Conservation (phyloP, 768 basidiomycete species). For the Lentinula sp. region DNA sequence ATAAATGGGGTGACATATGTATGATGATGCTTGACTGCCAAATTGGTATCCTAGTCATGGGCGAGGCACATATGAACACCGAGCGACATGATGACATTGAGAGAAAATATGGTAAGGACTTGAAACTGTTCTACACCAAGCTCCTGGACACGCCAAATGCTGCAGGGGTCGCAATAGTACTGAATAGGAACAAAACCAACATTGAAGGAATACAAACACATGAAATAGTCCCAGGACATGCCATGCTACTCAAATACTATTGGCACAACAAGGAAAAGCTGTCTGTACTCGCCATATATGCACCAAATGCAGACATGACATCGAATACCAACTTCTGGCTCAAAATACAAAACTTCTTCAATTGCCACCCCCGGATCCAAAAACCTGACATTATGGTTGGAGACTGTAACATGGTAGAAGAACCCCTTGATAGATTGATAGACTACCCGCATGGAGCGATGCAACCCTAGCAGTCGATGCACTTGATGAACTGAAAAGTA, state of each 20-base stretch:
- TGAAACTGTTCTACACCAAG: constrained; percentile 15
- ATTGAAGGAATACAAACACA: too few relatives aligned
- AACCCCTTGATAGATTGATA: not conserved
- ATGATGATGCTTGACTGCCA: constrained; percentile 15
- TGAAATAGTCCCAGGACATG: too few relatives aligned
- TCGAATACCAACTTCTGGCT: too few relatives aligned
- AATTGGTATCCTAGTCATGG: constrained; percentile 21
- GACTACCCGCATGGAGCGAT: constrained; percentile 9
- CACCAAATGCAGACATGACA: too few relatives aligned
- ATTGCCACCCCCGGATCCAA: not conserved
- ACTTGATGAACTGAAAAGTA: constrained; percentile 19
- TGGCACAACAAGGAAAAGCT: too few relatives aligned
- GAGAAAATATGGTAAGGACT: not conserved
- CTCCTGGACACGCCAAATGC: constrained; percentile 12
- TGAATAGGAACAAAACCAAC: too few relatives aligned
- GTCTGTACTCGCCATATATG: too few relatives aligned
- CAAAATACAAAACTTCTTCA: too few relatives aligned
- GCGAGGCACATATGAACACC: constrained; percentile 26
- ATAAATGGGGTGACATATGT: too few relatives aligned
- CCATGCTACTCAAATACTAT: too few relatives aligned
- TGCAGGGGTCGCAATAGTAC: constrained; percentile 20
- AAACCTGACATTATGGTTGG: not conserved
- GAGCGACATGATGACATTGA: constrained; percentile 7
- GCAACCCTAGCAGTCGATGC: constrained; percentile 26
- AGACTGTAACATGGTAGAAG: not conserved